phyloP scores from a whole-genome alignment of 345 rosid species.

The Hypericum androsaemum region DNA sequence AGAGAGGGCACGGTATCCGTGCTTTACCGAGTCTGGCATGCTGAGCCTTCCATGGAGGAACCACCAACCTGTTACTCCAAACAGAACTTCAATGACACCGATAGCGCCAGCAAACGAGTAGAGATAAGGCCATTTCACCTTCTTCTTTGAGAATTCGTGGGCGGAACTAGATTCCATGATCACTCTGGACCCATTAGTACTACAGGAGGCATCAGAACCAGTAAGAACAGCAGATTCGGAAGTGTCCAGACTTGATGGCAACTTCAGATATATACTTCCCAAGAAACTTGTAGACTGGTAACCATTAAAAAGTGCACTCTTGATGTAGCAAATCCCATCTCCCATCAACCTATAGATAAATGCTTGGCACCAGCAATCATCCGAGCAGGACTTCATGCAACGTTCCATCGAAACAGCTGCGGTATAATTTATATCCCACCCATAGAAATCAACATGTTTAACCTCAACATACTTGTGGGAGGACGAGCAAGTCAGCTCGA shows the following conservation, averaged over 20 bases:
- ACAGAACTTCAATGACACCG: constrained; percentile 28
- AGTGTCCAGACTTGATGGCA: constrained; percentile 15
- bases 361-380: too few relatives aligned
- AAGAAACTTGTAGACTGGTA: constrained; percentile 17
- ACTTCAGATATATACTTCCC: constrained; percentile 19
- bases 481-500: too few relatives aligned
- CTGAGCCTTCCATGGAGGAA: constrained; percentile 14
- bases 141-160: constrained; percentile 16
- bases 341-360: not conserved
- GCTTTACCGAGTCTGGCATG: constrained; percentile 6
- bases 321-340: constrained; percentile 12
- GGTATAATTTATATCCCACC: too few relatives aligned
- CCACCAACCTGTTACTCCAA: constrained; percentile 25
- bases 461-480: too few relatives aligned
- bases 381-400: too few relatives aligned
- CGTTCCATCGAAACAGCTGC: too few relatives aligned
- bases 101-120: constrained; percentile 25
- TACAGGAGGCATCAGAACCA: constrained; percentile 11
- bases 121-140: constrained; percentile 28
- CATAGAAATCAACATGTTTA: too few relatives aligned
- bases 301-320: constrained; percentile 30
- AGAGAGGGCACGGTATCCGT: constrained; percentile 17
- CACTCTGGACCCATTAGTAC: not conserved
- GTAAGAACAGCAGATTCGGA: not conserved
- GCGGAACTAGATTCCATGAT: constrained; percentile 8